Base-by-base conservation (phyloP, 352 stramenopile genomes). In the Phytopythium oedochilum region DNA sequence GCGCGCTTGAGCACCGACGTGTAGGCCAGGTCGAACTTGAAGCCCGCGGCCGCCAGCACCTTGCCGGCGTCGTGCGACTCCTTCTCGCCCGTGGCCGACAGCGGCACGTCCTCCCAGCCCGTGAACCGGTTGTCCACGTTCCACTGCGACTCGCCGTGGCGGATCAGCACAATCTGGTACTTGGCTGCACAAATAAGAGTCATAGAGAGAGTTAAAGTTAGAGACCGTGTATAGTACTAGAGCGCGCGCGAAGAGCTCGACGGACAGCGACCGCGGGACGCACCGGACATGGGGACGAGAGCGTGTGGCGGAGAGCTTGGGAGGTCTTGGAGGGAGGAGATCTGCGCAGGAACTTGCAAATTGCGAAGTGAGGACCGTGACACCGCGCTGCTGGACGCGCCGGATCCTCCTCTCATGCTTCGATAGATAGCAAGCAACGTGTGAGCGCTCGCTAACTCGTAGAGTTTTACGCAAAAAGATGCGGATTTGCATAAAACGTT, bases 91-190 rank as follows among this genome's bases (percentile, higher is more conserved):
- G 90, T 95, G 5, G 75, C 83, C 46, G 76, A 97, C 47, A 98
- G 75, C 57, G 94, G 89, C 55, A 96, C 92, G 69, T 98, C 89
- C 64, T 92, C 94, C 89, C 89, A 97, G 45, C 94, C 94, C 44
- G 94, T 98, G 65, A 98, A 98, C 35, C 87, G 77, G 73, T 98
- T 98, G 63, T 97, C 77, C 52, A 88, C 82, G 84, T 98, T 98
- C 94, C 94, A 98, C 58, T 96, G 95, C 54, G 73, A 94, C 71
- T 98, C 89, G 32, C 93, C 93, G 73, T 98, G 93, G 50, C 93
- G 89, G 54, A 98, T 85, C 62, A 98, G 78, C 65, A 97, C 29
- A 9, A 32, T 32, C 29, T 32, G 29, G 29, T 32, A 32, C 29
- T 32, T 32, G 29, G 29, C 29, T 32, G 29, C 29, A 32, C 5